Percentiles rank a stretch among this genome's conserved stretches.
These are phyloP conservation scores for Globisporangium splendens DNA, from an alignment of 352 stramenopile species.

Conservation along the genomic window DNA sequence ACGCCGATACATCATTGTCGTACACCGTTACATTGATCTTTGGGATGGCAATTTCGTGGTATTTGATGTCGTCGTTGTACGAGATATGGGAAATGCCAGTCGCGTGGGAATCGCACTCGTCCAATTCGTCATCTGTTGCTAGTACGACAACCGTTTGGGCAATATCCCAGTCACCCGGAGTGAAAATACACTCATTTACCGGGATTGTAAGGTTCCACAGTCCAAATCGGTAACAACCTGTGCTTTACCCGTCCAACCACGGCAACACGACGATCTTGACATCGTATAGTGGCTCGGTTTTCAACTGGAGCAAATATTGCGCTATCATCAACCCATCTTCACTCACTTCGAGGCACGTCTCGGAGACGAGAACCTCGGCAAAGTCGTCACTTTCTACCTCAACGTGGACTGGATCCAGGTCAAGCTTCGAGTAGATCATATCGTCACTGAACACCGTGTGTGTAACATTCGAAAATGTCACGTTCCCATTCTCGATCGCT, in stretches of 20 bases:
- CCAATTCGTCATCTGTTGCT: slow-evolving; percentile 62
- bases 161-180: slow-evolving; percentile 58
- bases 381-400: slow-evolving; percentile 62
- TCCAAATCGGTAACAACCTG: slow-evolving; percentile 67
- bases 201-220: slow-evolving; percentile 70
- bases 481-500: slow-evolving; percentile 30
- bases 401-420: slow-evolving; percentile 34
- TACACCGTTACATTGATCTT: slow-evolving; percentile 56
- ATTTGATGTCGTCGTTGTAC: slow-evolving; percentile 68
- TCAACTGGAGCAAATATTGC: slow-evolving; percentile 48
- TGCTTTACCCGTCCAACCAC: slow-evolving; percentile 58
- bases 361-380: slow-evolving; percentile 53
- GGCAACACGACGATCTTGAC: slow-evolving; percentile 63
- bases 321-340: slow-evolving; percentile 44
- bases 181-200: slow-evolving; percentile 52
- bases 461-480: slow-evolving; percentile 59
- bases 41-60: slow-evolving; percentile 53
- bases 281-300: slow-evolving; percentile 53
- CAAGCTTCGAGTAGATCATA: slow-evolving; percentile 47
- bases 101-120: slow-evolving; percentile 59
- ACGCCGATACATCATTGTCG: slow-evolving; percentile 60
- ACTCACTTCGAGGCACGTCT: slow-evolving; percentile 45
- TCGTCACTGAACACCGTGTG: slow-evolving; percentile 68
- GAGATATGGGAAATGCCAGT: slow-evolving; percentile 69
- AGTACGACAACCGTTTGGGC: slow-evolving; percentile 45